Conservation (phyloP, 2,329 filamentous ascomycete species). For the Apiospora arundinis region DNA sequence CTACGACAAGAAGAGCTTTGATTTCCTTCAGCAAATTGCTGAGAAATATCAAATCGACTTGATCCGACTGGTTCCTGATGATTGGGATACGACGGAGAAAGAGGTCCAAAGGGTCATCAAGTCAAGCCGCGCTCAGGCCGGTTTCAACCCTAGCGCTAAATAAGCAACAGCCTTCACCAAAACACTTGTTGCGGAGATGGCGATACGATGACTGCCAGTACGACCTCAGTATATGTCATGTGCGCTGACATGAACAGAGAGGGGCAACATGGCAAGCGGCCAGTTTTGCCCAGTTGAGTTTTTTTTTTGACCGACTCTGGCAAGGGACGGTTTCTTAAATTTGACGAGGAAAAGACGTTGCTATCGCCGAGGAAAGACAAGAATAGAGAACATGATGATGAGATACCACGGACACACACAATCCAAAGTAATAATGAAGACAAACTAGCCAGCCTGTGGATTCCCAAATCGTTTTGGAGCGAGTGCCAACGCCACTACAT, state of each 20-base stretch:
- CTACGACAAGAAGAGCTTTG: slow-evolving; percentile 82
- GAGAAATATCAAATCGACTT: slow-evolving; percentile 81
- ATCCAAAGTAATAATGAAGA: not conserved
- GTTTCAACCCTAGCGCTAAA: slow-evolving; percentile 50
- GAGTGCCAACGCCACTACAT: not conserved
- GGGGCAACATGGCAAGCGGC: not conserved
- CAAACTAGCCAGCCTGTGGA: not conserved
- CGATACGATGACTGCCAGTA: not conserved
- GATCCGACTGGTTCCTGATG: slow-evolving; percentile 78
- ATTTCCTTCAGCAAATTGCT: slow-evolving; percentile 80
- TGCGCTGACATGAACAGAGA: not conserved
- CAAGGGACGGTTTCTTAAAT: not conserved
- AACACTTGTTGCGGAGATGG: not conserved
- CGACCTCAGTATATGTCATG: not conserved
- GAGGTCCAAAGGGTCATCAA: slow-evolving; percentile 84
- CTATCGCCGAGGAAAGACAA: not conserved
- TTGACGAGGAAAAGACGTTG: not conserved
- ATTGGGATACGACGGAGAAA: slow-evolving; percentile 91
- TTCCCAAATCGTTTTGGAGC: not conserved
- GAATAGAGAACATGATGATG: slow-evolving; percentile 7
- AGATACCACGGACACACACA: slow-evolving; percentile 16
- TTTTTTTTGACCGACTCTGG: not conserved
- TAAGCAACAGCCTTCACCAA: slow-evolving; percentile 21
- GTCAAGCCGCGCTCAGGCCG: slow-evolving; percentile 65
- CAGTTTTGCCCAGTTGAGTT: not conserved